These are phyloP conservation scores for Penicillium expansum DNA, from an alignment of 2,329 filamentous ascomycete species.

Conservation along the genomic window DNA sequence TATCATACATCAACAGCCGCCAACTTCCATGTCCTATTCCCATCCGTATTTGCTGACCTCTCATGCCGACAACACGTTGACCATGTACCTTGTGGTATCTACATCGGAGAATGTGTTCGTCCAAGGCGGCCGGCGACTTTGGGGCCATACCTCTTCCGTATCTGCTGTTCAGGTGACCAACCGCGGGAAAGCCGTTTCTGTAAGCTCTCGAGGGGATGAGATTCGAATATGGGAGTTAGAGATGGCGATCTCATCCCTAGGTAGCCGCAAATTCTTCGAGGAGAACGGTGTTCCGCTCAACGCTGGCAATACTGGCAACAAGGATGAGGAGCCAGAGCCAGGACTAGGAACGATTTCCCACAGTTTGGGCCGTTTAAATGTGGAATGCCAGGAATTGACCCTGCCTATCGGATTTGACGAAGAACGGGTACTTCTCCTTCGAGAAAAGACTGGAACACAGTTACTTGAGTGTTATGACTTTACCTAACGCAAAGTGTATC, in stretches of 20 bases:
- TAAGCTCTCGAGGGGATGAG: slow-evolving; percentile 74
- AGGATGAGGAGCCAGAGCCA: not conserved
- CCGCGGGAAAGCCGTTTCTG: slow-evolving; percentile 84
- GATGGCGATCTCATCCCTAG: slow-evolving; percentile 56
- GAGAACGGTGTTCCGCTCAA: slow-evolving; percentile 56
- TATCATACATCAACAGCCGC: slow-evolving; percentile 47
- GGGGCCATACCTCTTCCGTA: slow-evolving; percentile 89
- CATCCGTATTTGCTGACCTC: slow-evolving; percentile 85
- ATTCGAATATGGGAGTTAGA: slow-evolving; percentile 89
- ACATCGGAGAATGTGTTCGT: slow-evolving; percentile 64
- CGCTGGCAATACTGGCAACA: slow-evolving; percentile 42
- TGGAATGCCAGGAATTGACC: slow-evolving; percentile 20
- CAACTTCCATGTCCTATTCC: slow-evolving; percentile 65
- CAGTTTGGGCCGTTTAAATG: not conserved
- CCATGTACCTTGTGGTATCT: slow-evolving; percentile 77
- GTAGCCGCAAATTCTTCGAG: slow-evolving; percentile 43
- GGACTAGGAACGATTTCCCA: not conserved
- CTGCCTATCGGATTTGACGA: slow-evolving; percentile 77
- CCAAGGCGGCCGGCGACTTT: slow-evolving; percentile 71
- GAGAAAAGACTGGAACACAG: slow-evolving; percentile 68
- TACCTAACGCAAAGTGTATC: slow-evolving; percentile 48
- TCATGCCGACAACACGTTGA: slow-evolving; percentile 82
- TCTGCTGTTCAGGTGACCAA: slow-evolving; percentile 81
- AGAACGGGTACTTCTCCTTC: slow-evolving; percentile 83
- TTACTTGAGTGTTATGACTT: slow-evolving; percentile 85